Evolutionary conservation across 805 yeast genomes (phyloP).

Genomic region (Candida vaughaniae): DNA sequence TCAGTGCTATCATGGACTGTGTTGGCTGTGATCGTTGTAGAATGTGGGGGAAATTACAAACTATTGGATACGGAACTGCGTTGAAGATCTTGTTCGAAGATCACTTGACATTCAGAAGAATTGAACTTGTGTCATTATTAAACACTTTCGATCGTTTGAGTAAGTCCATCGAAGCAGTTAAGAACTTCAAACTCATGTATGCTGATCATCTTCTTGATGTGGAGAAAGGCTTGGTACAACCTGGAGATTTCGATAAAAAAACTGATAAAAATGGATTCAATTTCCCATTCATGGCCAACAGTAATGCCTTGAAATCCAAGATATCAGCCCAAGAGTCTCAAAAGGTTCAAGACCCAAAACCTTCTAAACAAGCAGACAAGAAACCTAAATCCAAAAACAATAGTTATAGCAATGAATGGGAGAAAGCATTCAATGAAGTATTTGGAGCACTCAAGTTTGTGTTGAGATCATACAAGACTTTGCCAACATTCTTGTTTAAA

Average conservation of each 20-base stretch:
- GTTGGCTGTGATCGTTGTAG: constrained; percentile 98
- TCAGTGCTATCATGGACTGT: constrained; percentile 93
- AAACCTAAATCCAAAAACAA: background rate
- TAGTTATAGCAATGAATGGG: constrained; percentile 34
- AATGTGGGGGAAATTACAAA: constrained; percentile 97
- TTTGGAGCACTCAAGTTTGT: constrained; percentile 64
- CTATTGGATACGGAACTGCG: constrained; percentile 97
- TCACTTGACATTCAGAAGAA: constrained; percentile 60
- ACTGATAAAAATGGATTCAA: constrained; percentile 29
- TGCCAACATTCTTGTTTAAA: constrained; percentile 64
- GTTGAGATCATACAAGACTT: constrained; percentile 58
- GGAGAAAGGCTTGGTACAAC: constrained; percentile 35
- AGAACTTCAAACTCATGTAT: constrained; percentile 63
- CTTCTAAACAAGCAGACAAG: background rate
- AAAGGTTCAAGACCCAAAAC: constrained; percentile 10
- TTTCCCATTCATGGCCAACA: constrained; percentile 32
- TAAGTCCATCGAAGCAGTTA: constrained; percentile 74
- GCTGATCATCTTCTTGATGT: constrained; percentile 40
- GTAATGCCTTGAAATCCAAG: constrained; percentile 10
- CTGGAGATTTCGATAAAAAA: constrained; percentile 39
- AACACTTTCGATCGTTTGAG: constrained; percentile 93
- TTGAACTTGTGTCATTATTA: constrained; percentile 85
- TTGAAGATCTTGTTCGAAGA: constrained; percentile 85
- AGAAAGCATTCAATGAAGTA: constrained; percentile 51
- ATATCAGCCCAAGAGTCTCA: constrained; percentile 7